These are phyloP conservation scores for Polyrhizophydium stewartii DNA, from an alignment of 371 early-diverging fungal genomes.

Conservation along the genomic window DNA sequence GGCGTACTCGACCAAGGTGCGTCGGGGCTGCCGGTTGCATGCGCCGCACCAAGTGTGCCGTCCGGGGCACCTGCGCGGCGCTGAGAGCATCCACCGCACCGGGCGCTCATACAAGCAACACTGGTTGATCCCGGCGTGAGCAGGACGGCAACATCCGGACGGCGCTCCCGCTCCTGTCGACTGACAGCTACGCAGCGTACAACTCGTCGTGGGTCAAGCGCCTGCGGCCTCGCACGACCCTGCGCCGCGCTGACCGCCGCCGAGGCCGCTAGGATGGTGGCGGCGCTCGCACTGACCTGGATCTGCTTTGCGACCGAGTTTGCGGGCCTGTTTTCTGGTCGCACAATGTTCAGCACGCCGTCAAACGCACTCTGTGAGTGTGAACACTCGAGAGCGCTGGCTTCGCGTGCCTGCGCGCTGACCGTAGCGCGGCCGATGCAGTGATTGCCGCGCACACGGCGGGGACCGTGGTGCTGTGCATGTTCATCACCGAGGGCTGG, in stretches of 20 bases:
- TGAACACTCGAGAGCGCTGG: background rate
- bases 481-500: conserved; percentile 31
- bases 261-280: conserved; percentile 12
- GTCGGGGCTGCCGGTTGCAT: background rate
- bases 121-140: background rate
- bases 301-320: conserved; percentile 33
- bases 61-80: too few relatives aligned
- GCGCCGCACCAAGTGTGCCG: too few relatives aligned
- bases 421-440: background rate
- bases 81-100: too few relatives aligned
- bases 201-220: conserved; percentile 22
- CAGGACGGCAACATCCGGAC: conserved; percentile 31
- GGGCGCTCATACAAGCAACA: background rate
- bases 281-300: conserved; percentile 35
- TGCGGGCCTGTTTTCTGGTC: conserved; percentile 26
- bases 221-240: background rate
- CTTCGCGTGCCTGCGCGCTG: background rate
- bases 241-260: too few relatives aligned
- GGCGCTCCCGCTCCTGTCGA: conserved; percentile 28
- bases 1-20: conserved; percentile 32
- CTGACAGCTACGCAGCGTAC: conserved; percentile 13
- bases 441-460: conserved; percentile 21
- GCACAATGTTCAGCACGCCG: conserved; percentile 27
- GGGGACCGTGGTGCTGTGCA: conserved; percentile 20
- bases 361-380: conserved; percentile 25